Base-by-base conservation (phyloP, 345 rosid genomes). In the Viola odorata region DNA sequence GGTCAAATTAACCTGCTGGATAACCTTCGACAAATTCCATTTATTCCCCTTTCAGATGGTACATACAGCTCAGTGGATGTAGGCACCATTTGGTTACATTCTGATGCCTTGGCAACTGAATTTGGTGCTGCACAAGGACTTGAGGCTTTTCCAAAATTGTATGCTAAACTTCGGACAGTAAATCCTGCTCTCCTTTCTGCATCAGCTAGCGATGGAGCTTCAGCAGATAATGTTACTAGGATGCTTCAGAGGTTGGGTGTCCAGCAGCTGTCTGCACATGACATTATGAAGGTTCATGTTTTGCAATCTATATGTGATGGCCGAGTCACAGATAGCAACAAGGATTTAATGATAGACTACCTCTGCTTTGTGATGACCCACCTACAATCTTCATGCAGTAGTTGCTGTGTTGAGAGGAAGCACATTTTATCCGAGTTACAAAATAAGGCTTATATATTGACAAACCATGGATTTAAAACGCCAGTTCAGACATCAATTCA, bases 361-460 rank as follows among this genome's bases (percentile, higher is more conserved):
- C 75, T 92, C 47, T 87, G 96, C 82, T 87, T 89, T 79, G 80
- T 85, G 60, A 85, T 85, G 88, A 74, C 83, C 61, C 98, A 92
- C 77, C 75, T 92, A 41, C 87, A 79, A 59, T 89, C 96, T 67
- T 69, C 68, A 76, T 89, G 96, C 73, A 62, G 75, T 60, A 66
- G 61, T 65, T 92, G 98, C 76, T 78, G 52, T 63, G 69, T 14
- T 66, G 96, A 89, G 70, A 76, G 94, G 82, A 82, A 76, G 55
- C 54, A 58, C 62, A 78, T 89, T 65, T 63, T 87, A n/a, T 75
- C 81, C 6, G 87, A 85, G 80, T 77, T 92, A 41, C 73, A 69
- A 71, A 75, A 63, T 57, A 82, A 81, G 66, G 96, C 94, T 66
- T 77, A 79, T 56, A 53, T 92, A 72, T 62, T 80, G 71, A 85